phyloP scores from a whole-genome alignment of 345 rosid genomes.

The Dipteronia dyeriana region DNA sequence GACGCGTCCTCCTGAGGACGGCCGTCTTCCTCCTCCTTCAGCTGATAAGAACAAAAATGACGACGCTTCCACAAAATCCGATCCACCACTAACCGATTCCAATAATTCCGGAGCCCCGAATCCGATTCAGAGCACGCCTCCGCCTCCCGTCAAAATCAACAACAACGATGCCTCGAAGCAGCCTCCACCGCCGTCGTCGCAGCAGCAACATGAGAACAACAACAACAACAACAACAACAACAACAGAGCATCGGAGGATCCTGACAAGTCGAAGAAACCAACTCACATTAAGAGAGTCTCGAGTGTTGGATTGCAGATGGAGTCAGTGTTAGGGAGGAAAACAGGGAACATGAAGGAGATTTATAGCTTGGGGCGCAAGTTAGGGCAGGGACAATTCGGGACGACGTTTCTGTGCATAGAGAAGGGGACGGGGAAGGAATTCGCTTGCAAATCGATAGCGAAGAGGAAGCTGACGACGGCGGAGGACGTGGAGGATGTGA shows the following conservation, averaged over 20 bases:
- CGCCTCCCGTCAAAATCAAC: constrained; percentile 64
- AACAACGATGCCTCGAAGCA: constrained; percentile 31
- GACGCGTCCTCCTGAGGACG: constrained; percentile 51
- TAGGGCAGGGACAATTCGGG: constrained; percentile 98
- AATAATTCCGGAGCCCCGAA: constrained; percentile 27
- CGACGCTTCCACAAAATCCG: neutral
- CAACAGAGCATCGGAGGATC: constrained; percentile 30
- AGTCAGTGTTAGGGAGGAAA: constrained; percentile 75
- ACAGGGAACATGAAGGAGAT: constrained; percentile 80
- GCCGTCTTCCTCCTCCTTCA: constrained; percentile 37
- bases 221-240: constrained; percentile 21
- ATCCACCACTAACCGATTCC: neutral
- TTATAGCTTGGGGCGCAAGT: constrained; percentile 77
- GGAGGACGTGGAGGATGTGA: constrained; percentile 88
- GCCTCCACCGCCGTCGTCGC: neutral
- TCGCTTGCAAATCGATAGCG: constrained; percentile 83
- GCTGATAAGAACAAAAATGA: constrained; percentile 24
- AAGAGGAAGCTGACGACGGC: constrained; percentile 69
- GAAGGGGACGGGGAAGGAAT: constrained; percentile 63
- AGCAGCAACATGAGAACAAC: neutral
- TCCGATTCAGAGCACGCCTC: constrained; percentile 56
- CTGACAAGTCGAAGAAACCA: constrained; percentile 46
- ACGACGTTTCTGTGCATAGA: constrained; percentile 82
- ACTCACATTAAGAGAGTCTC: constrained; percentile 58
- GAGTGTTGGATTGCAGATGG: constrained; percentile 63